Percentiles rank a stretch among this genome's conserved stretches.
Conservation (phyloP, 352 stramenopile species). For the Phytophthora tubulina region DNA sequence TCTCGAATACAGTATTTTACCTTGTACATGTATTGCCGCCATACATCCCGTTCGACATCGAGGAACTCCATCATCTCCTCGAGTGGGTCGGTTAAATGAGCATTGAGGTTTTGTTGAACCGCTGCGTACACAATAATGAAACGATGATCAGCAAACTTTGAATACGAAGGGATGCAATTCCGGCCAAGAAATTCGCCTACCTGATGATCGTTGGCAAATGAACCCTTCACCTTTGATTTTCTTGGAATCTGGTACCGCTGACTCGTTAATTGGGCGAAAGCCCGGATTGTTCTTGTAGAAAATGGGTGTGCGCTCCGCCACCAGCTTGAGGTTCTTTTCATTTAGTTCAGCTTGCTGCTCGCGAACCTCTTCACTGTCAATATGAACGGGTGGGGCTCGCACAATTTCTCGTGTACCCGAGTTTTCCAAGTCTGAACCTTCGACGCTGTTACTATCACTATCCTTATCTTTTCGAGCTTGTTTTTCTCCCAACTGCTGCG, state of each 20-base stretch:
- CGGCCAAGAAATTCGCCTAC: constrained; percentile 39
- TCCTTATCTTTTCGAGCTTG: constrained; percentile 19
- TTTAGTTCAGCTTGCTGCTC: constrained; percentile 59
- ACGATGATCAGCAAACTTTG: not conserved
- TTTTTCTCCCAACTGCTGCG: constrained; percentile 24
- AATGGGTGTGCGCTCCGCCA: constrained; percentile 65
- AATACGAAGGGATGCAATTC: not conserved
- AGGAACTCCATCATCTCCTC: constrained; percentile 88
- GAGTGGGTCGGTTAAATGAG: constrained; percentile 77
- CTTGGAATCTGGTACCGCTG: constrained; percentile 34
- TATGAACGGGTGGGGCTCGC: constrained; percentile 42
- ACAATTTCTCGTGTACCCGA: constrained; percentile 50
- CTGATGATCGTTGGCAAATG: constrained; percentile 77
- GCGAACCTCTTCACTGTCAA: constrained; percentile 49
- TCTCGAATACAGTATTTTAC: constrained; percentile 26
- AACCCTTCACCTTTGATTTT: constrained; percentile 66
- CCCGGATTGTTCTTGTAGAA: constrained; percentile 84
- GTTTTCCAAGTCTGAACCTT: constrained; percentile 63
- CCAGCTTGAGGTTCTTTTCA: constrained; percentile 60
- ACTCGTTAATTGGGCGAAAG: constrained; percentile 59
- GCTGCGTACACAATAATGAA: constrained; percentile 41
- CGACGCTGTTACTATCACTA: constrained; percentile 49
- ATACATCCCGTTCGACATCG: constrained; percentile 77
- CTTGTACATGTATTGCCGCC: constrained; percentile 88
- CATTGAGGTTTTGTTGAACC: constrained; percentile 77